Percentiles rank a stretch among this genome's conserved stretches.
These are phyloP conservation scores for Diaporthe sp. DNA, from an alignment of 2,329 filamentous ascomycete genomes.

Conservation along the genomic window DNA sequence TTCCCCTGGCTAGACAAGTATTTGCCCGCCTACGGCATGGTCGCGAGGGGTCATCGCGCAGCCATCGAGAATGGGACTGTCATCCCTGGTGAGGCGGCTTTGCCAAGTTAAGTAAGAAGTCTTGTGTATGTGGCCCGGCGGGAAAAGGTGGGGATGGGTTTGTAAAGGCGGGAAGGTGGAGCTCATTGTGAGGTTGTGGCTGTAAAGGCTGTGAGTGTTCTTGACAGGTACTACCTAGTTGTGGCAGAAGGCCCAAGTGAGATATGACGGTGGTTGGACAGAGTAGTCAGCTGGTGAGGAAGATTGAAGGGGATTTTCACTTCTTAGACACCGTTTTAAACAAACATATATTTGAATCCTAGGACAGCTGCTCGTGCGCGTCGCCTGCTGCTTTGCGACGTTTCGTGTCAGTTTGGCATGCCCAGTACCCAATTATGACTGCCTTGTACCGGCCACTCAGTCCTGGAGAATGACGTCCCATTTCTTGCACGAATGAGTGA, in stretches of 20 bases:
- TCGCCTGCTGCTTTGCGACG: neutral
- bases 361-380: neutral
- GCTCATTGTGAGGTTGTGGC: neutral
- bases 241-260: neutral
- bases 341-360: neutral
- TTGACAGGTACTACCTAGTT: neutral
- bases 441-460: neutral
- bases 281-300: neutral
- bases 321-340: neutral
- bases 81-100: slow-evolving; percentile 62
- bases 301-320: neutral
- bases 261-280: neutral
- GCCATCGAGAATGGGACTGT: slow-evolving; percentile 72
- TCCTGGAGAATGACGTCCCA: neutral
- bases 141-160: too few species aligned
- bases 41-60: slow-evolving; percentile 72
- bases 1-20: slow-evolving; percentile 75
- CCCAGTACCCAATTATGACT: neutral
- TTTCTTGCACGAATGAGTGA: neutral
- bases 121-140: neutral
- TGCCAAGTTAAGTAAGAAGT: slow-evolving; percentile 37
- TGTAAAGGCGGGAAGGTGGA: neutral
- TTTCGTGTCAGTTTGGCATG: neutral
- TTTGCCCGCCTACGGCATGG: slow-evolving; percentile 72
- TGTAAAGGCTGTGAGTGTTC: neutral